Conservation (phyloP, 495 filamentous ascomycete genomes). For the Cetradonia linearis region DNA sequence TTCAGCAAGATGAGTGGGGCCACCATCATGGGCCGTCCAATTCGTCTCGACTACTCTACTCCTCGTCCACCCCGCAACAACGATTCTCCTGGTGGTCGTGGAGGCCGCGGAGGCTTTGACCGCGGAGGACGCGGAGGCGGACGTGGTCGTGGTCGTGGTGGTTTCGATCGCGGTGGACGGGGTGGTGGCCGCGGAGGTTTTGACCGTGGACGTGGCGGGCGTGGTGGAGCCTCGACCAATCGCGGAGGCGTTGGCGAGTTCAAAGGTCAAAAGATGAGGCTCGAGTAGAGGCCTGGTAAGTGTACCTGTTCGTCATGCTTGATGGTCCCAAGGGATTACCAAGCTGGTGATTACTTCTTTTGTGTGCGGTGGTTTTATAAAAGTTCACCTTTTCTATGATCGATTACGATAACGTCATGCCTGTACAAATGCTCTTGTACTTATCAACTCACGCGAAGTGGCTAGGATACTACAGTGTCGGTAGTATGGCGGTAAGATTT, state of each 20-base stretch:
- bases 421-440: background rate
- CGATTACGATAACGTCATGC: background rate
- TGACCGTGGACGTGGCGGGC: conserved; percentile 38
- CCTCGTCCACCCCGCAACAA: conserved; percentile 54
- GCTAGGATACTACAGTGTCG: background rate
- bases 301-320: background rate
- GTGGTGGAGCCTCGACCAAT: conserved; percentile 47
- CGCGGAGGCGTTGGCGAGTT: conserved; percentile 73
- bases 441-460: background rate
- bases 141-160: conserved; percentile 33
- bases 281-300: conserved; percentile 39
- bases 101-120: conserved; percentile 37
- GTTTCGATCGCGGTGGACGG: conserved; percentile 44
- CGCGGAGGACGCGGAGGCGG: conserved; percentile 41
- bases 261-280: conserved; percentile 85
- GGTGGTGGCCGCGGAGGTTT: conserved; percentile 42
- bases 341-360: background rate
- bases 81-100: conserved; percentile 29
- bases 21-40: conserved; percentile 64
- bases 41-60: conserved; percentile 84
- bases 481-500: background rate
- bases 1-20: conserved; percentile 65
- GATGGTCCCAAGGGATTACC: background rate
- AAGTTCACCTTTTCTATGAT: background rate
- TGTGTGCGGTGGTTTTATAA: background rate